Evolutionary conservation across 164 flowering plant genomes (phyloP), one percentile per base, ranked within the genome.

Genomic region (Nelumbo lutea): DNA sequence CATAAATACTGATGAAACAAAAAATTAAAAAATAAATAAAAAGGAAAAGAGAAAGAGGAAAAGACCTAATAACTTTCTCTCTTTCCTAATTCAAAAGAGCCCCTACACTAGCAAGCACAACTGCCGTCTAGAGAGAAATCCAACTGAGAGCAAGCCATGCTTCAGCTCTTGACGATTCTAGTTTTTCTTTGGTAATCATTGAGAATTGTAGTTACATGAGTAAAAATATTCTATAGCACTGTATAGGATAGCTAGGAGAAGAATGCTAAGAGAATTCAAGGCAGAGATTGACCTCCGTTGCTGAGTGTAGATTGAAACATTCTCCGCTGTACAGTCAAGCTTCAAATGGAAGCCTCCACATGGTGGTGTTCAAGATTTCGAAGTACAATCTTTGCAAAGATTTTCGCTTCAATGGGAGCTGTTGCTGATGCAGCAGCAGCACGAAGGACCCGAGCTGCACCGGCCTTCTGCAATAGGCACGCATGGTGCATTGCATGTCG

Each of bases 281-380:
- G 62, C 65, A 45, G 40, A 42, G 42, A 6, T 15, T 46, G 64
- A 56, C 64, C 42, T 70, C 67, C 44, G 40, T 14, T 51, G 52
- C 43, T 52, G 41, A 42, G 8, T 48, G 15, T 50, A 47, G 55
- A 57, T 52, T 3, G 42, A 65, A 8, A 59, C n/a, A 63, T 40
- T 46, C 40, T 42, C 40, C 39, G 46, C 68, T 44, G 38, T 44
- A 50, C 39, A 50, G 47, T 47, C 9, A 8, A 40, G n/a, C 11
- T 65, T 74, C 58, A 82, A 13, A 75, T 69, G 15, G 80, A 80
- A 62, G 82, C 61, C 74, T 89, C 96, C 43, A 63, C 67, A 39
- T 86, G 82, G 77, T 93, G 96, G 76, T 93, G 93, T 81, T 90
- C 99, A 1, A 96, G 92, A 68, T 96, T 96, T 47, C 96, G 87